phyloP scores from a whole-genome alignment of 495 filamentous ascomycete species.

The Xylaria grammica region DNA sequence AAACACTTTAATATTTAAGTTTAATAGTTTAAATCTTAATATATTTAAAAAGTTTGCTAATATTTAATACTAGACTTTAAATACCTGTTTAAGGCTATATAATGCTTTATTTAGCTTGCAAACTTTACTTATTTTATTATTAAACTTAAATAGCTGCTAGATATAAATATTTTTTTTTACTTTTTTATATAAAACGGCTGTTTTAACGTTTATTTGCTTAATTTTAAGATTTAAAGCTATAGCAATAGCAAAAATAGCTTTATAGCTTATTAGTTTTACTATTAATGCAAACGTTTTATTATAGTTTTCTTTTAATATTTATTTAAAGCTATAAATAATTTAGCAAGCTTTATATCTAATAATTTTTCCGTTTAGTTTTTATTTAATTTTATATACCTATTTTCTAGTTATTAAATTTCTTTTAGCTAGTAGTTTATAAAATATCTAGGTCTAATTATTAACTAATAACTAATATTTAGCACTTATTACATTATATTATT shows the following conservation, averaged over 20 bases:
- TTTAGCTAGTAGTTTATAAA: neutral
- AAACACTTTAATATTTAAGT: neutral
- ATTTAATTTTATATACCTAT: constrained; percentile 13
- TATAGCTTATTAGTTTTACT: constrained; percentile 8
- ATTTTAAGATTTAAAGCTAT: neutral
- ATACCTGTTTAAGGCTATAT: constrained; percentile 6
- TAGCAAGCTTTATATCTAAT: constrained; percentile 16
- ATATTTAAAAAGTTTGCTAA: neutral
- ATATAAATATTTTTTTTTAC: constrained; percentile 9
- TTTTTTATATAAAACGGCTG: neutral
- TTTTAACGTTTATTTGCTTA: constrained; percentile 5
- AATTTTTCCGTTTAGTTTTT: neutral
- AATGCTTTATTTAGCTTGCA: constrained; percentile 7
- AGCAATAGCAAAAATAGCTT: constrained; percentile 5
- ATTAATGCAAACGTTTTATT: constrained; percentile 15
- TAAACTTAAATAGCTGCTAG: neutral
- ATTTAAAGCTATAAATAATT: constrained; percentile 15
- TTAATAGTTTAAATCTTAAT: neutral
- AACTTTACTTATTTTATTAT: neutral
- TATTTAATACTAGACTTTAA: constrained; percentile 3
- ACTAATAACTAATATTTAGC: neutral
- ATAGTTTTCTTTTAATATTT: constrained; percentile 16
- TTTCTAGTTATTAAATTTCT: constrained; percentile 4
- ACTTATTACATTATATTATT: too few species aligned
- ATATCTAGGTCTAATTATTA: neutral